phyloP scores from a whole-genome alignment of 345 rosid genomes.

The Salix exigua region DNA sequence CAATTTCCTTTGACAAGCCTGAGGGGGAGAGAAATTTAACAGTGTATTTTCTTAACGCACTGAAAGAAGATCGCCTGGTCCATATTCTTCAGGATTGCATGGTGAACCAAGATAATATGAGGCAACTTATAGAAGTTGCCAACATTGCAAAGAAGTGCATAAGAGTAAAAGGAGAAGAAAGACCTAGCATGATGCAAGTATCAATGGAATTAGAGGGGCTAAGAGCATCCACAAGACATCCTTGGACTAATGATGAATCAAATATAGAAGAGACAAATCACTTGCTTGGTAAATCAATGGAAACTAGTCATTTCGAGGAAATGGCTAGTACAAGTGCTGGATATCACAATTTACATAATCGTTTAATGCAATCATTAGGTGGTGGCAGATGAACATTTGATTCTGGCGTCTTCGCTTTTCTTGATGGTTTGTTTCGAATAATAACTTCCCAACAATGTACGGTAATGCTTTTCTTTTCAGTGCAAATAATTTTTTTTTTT shows the following conservation, averaged over 20 bases:
- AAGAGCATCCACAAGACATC: background rate
- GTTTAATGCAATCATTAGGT: background rate
- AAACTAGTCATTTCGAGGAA: background rate
- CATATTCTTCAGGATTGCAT: background rate
- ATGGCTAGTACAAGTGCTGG: background rate
- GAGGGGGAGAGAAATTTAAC: background rate
- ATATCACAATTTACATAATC: constrained; percentile 15
- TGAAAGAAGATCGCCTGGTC: background rate
- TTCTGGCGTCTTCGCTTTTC: no score
- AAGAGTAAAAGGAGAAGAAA: background rate
- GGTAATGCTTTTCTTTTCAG: no score
- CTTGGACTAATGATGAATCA: no score
- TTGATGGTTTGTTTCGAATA: no score
- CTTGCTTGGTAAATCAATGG: constrained; percentile 12
- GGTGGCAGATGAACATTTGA: no score
- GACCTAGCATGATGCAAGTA: constrained; percentile 5
- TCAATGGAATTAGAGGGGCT: constrained; percentile 5
- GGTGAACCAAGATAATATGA: background rate
- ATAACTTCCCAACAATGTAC: no score
- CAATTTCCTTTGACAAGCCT: background rate
- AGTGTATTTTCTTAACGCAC: background rate
- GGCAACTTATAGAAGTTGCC: background rate
- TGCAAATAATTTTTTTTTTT: no score
- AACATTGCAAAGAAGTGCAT: constrained; percentile 1
- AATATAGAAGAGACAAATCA: constrained; percentile 20